Base-by-base conservation (phyloP, 345 rosid genomes). In the Salix udensis region DNA sequence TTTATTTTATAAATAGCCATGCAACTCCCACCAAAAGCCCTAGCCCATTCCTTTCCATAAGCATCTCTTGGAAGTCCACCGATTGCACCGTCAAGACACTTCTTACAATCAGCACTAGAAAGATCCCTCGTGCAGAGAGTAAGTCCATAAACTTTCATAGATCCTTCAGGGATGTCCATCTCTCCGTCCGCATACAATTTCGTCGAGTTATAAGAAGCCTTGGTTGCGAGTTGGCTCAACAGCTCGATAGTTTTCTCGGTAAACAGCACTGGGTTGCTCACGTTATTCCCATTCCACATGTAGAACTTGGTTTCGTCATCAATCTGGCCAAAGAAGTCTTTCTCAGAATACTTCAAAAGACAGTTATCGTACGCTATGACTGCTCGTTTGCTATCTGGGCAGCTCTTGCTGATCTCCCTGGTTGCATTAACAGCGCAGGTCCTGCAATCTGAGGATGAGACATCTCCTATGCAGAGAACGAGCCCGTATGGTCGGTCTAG, bases 331-430 rank as follows among this genome's bases (percentile, higher is more conserved):
- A 91, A 84, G 87, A 93, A 93, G 8, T 84, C 15, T 8, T 58
- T 28, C 13, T 86, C 70, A 0, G 90, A 83, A 73, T 88, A 91
- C 86, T 93, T 91, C 74, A 93, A 68, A 31, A 90, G 78, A 76
- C 97, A 93, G 61, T 88, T 58, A 34, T 91, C 93, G 50, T 87
- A 88, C 89, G 89, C 86, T 40, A 91, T 80, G 66, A 87, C 71
- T 5, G 87, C 91, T 1, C 79, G 86, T 71, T 87, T 88, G 85
- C 86, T 71, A 73, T 30, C 16, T 0, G 94, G 92, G 79, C 94
- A 91, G 39, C 71, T 79, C 67, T 62, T 71, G 68, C 77, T 76
- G 75, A 92, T 84, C 78, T 84, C 78, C 1, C 85, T 67, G 52
- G 84, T 78, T 4, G 92, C 92, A 0, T 85, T 78, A 0, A 77